These are phyloP conservation scores for Colletotrichum tamarilloi DNA, from an alignment of 2,329 filamentous ascomycete species.

Conservation along the genomic window DNA sequence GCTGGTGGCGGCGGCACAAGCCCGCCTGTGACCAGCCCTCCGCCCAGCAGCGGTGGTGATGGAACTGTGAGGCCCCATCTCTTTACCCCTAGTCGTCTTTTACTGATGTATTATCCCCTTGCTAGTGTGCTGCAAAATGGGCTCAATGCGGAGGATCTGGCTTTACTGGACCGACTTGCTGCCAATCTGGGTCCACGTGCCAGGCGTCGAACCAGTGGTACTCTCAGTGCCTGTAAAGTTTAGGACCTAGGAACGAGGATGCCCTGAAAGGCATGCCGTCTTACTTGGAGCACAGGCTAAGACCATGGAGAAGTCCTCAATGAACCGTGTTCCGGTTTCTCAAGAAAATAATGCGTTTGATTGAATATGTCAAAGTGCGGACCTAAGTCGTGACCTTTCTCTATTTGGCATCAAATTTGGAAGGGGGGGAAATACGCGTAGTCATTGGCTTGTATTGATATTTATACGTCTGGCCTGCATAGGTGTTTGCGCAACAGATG, in stretches of 20 bases:
- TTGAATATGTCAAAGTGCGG: too few relatives aligned
- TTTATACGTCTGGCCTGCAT: too few relatives aligned
- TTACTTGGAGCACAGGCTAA: too few relatives aligned
- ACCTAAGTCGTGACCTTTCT: too few relatives aligned
- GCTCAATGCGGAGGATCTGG: conserved; percentile 40
- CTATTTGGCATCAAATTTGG: too few relatives aligned
- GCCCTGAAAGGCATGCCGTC: background rate
- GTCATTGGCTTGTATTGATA: too few relatives aligned
- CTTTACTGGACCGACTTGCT: conserved; percentile 41
- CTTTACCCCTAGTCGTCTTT: too few relatives aligned
- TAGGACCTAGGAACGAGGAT: background rate
- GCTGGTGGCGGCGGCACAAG: conserved; percentile 2
- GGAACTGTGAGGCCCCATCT: conserved; percentile 10
- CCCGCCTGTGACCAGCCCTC: conserved; percentile 9
- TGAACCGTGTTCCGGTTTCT: too few relatives aligned
- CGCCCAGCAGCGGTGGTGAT: conserved; percentile 5
- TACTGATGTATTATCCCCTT: fast-evolving
- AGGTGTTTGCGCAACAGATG: too few relatives aligned
- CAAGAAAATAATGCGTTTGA: too few relatives aligned
- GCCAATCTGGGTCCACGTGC: conserved; percentile 39
- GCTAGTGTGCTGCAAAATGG: conserved; percentile 37
- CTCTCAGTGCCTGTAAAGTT: conserved; percentile 36
- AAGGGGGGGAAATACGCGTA: too few relatives aligned
- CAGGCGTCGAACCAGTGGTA: conserved; percentile 40
- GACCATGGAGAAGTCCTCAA: too few relatives aligned